Evolutionary conservation across 192 early-diverging fungal genomes (phyloP).

Genomic region (Mortierella hygrophila): DNA sequence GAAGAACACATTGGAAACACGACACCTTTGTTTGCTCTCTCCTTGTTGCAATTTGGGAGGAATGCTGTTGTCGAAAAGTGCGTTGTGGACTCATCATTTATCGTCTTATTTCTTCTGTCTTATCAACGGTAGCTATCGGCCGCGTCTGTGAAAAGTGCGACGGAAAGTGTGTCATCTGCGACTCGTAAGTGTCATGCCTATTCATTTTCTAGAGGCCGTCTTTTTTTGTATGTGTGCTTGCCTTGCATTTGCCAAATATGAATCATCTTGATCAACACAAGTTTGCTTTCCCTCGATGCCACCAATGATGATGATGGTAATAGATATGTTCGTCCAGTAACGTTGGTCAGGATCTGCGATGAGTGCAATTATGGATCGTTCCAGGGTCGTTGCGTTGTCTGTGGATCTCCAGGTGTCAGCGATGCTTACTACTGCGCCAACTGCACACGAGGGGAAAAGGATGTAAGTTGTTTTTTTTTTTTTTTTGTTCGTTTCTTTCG

Average conservation of each 20-base stretch:
- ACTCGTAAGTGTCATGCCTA: slow-evolving; percentile 69
- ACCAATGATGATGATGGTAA: neutral
- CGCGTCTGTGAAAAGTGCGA: slow-evolving; percentile 89
- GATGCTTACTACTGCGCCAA: slow-evolving; percentile 97
- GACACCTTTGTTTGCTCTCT: slow-evolving; percentile 7
- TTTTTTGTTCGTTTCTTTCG: neutral
- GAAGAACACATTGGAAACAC: neutral
- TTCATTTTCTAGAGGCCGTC: neutral
- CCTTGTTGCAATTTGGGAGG: slow-evolving; percentile 13
- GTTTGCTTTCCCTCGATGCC: neutral
- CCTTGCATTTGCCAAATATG: neutral
- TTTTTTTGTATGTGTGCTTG: neutral
- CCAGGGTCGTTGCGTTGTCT: slow-evolving; percentile 92
- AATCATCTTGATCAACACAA: neutral
- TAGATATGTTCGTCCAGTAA: slow-evolving; percentile 89
- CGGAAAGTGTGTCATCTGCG: slow-evolving; percentile 96
- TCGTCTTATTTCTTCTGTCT: neutral
- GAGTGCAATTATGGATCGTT: slow-evolving; percentile 97
- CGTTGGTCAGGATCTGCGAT: slow-evolving; percentile 92
- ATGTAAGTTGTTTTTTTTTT: slow-evolving; percentile 65
- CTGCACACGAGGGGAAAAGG: slow-evolving; percentile 92
- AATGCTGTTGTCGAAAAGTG: slow-evolving; percentile 29
- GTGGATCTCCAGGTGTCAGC: slow-evolving; percentile 88
- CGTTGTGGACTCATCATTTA: neutral
- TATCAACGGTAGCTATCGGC: slow-evolving; percentile 73